Percentiles rank a stretch among this genome's conserved stretches.
These are phyloP conservation scores for Mortierella polycephala DNA, from an alignment of 371 early-diverging fungal species.

Conservation along the genomic window DNA sequence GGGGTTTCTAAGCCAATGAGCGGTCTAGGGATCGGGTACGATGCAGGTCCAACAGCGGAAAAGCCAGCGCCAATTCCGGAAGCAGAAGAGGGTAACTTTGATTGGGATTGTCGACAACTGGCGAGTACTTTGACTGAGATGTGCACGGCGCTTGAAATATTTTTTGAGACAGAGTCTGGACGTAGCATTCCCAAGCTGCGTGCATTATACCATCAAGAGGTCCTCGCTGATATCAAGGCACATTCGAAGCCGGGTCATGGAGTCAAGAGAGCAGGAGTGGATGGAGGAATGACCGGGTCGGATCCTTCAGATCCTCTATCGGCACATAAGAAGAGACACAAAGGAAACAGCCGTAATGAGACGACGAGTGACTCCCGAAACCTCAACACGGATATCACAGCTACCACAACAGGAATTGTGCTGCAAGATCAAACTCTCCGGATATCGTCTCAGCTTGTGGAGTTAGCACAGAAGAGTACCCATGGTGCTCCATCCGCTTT, in stretches of 20 bases:
- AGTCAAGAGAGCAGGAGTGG: constrained; percentile 1
- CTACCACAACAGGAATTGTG: too few species aligned
- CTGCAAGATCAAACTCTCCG: too few species aligned
- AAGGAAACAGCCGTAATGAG: neutral
- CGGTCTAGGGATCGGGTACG: neutral
- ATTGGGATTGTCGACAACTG: constrained; percentile 9
- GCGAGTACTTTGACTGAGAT: constrained; percentile 22
- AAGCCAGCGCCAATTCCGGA: neutral
- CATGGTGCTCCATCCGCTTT: constrained; percentile 2
- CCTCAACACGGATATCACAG: neutral
- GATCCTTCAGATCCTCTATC: constrained; percentile 1
- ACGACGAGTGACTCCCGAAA: neutral
- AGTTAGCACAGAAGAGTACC: neutral
- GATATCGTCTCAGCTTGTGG: constrained; percentile 11
- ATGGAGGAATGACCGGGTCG: constrained; percentile 12
- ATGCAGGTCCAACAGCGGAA: neutral
- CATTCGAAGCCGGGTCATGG: constrained; percentile 15
- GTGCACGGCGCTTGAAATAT: constrained; percentile 20
- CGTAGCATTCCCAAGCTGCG: constrained; percentile 31
- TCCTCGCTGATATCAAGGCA: constrained; percentile 29
- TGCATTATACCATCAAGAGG: constrained; percentile 21
- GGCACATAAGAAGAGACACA: too few species aligned
- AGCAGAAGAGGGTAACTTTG: neutral
- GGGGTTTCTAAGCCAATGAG: neutral
- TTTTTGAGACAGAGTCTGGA: constrained; percentile 30